phyloP scores from a whole-genome alignment of 1,284 basidiomycete species.

The Leucoagaricus sp. region DNA sequence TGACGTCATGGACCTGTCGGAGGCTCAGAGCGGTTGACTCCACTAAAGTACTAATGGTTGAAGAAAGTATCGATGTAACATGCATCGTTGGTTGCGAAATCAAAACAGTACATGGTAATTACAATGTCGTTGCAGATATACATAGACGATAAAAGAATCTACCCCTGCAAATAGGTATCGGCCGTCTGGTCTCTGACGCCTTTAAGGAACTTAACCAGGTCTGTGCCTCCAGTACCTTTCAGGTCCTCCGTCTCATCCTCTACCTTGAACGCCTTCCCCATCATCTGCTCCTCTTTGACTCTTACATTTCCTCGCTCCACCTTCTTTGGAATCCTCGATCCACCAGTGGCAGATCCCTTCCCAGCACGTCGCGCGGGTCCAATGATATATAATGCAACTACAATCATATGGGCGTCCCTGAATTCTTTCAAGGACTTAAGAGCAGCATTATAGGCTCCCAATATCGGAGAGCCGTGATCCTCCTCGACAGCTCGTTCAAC shows the following conservation, averaged over 20 bases:
- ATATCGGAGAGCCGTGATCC: constrained; percentile 26
- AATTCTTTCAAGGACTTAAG: constrained; percentile 74
- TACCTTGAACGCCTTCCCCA: constrained; percentile 22
- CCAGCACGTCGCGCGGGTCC: constrained; percentile 50
- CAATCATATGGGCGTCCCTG: constrained; percentile 81
- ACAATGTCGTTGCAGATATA: too few relatives aligned
- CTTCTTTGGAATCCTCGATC: background rate
- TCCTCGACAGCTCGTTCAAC: constrained; percentile 27
- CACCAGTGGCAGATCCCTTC: constrained; percentile 37
- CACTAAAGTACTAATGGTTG: too few relatives aligned
- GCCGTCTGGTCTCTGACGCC: constrained; percentile 74
- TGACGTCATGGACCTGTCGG: too few relatives aligned
- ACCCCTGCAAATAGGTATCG: constrained; percentile 30
- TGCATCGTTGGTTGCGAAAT: too few relatives aligned
- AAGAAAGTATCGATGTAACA: too few relatives aligned
- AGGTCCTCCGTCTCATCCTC: constrained; percentile 30
- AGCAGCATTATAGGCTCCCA: constrained; percentile 72
- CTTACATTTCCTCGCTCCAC: constrained; percentile 34
- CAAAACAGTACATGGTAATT: too few relatives aligned
- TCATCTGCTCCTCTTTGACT: constrained; percentile 40
- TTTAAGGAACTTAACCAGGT: constrained; percentile 78
- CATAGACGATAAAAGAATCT: background rate
- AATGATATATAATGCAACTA: constrained; percentile 81
- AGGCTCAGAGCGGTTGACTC: too few relatives aligned
- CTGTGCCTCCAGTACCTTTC: constrained; percentile 84